Conservation (phyloP, 768 basidiomycete genomes). For the Gymnopilus dilepis region DNA sequence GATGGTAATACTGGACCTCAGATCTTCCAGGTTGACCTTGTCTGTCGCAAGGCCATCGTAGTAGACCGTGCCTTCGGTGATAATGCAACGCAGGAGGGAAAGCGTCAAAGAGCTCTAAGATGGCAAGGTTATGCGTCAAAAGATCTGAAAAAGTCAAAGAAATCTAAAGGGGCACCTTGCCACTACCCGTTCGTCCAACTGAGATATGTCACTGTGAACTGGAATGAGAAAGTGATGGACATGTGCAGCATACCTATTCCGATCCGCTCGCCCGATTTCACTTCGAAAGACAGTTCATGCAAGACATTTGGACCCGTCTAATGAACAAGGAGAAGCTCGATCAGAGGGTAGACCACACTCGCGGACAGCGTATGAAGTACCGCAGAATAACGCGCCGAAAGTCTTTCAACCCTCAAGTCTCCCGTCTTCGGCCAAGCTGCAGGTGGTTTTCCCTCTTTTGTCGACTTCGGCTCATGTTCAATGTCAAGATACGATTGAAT, state of each 20-base stretch:
- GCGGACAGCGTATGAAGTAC: neutral
- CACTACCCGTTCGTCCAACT: constrained; percentile 37
- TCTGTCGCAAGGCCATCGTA: constrained; percentile 57
- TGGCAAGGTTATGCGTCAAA: neutral
- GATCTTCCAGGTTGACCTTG: constrained; percentile 55
- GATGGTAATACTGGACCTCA: constrained; percentile 62
- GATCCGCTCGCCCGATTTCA: constrained; percentile 63
- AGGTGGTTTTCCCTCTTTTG: constrained; percentile 53
- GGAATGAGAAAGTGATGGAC: constrained; percentile 2
- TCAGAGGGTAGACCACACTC: neutral
- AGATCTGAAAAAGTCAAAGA: neutral
- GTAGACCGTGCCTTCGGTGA: constrained; percentile 54
- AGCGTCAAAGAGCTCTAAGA: constrained; percentile 44
- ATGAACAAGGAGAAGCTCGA: too few species aligned
- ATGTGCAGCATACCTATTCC: constrained; percentile 44
- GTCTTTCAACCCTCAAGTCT: constrained; percentile 54
- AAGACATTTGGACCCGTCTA: constrained; percentile 59
- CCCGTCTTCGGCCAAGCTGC: constrained; percentile 73
- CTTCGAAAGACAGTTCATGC: constrained; percentile 55
- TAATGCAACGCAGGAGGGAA: constrained; percentile 57
- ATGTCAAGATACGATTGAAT: constrained; percentile 68
- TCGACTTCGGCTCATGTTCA: constrained; percentile 58
- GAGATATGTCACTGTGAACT: neutral
- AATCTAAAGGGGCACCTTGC: constrained; percentile 29
- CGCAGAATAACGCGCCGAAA: constrained; percentile 59